These are phyloP conservation scores for Vigna unguiculata DNA, from an alignment of 306 rosid genomes.

Conservation along the genomic window DNA sequence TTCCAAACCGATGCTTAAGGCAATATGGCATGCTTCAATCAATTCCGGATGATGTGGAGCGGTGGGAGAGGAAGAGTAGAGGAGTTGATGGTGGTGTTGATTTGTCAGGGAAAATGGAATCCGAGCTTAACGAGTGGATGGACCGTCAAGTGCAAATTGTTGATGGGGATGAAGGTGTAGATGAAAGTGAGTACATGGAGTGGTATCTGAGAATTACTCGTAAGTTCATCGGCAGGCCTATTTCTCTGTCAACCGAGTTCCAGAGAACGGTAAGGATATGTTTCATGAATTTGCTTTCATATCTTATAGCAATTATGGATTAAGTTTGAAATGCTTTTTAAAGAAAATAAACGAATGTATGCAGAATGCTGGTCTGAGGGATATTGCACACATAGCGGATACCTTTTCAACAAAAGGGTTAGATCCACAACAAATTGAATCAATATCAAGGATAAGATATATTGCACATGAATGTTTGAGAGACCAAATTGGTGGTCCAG, in stretches of 20 bases:
- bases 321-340: conserved; percentile 55
- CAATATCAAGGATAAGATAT: conserved; percentile 79
- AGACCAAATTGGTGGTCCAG: conserved; percentile 91
- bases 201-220: conserved; percentile 93
- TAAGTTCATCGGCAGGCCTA: conserved; percentile 96
- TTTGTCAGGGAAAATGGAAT: conserved; percentile 93
- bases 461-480: conserved; percentile 95
- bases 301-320: conserved; percentile 34
- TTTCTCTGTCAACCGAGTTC: conserved; percentile 95
- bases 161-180: conserved; percentile 73
- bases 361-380: conserved; percentile 98
- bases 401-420: conserved; percentile 87
- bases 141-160: conserved; percentile 75
- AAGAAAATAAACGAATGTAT: conserved; percentile 48
- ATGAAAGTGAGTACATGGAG: conserved; percentile 88
- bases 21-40: conserved; percentile 90
- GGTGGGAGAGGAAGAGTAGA: conserved; percentile 99
- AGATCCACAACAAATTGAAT: conserved; percentile 80
- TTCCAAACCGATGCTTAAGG: conserved; percentile 90
- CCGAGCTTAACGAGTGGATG: conserved; percentile 87
- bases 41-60: conserved; percentile 87
- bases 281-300: conserved; percentile 38
- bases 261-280: conserved; percentile 89
- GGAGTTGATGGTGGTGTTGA: conserved; percentile 99
- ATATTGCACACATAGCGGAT: conserved; percentile 92